Evolutionary conservation across 2,329 filamentous ascomycete genomes (phyloP), one percentile per base, ranked within the genome.

Genomic region (Penicillium sclerotiorum): DNA sequence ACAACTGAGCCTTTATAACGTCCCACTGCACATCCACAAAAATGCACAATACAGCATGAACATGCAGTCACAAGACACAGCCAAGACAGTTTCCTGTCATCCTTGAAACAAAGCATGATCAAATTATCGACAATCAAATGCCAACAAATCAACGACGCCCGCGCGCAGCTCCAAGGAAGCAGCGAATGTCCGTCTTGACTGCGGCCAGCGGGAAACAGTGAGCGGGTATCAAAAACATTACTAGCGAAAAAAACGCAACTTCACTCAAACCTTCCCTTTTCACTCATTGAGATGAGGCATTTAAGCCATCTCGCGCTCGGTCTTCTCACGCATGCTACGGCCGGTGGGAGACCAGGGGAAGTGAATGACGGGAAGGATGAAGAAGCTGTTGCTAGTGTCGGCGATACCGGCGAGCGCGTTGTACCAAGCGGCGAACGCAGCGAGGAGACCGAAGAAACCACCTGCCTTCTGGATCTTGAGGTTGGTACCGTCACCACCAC

Each of bases 331-430:
- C 53, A 69, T 71, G 71, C 84, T 80, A 55, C 81, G 82, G 45
- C 84, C 88, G 75, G 87, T 88, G 63, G 88, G 87, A 30, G 89
- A 93, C 93, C 93, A 96, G 46, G 92, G 93, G 80, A 96, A 95
- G 80, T 96, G 91, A 63, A 88, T 86, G 56, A 96, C 91, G 44
- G 92, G 93, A 55, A 95, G 84, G 71, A 94, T 80, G 80, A 96
- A 94, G 85, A 96, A 96, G 78, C 90, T 94, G 67, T 80, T 80
- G 60, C 69, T 75, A 45, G 65, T 72, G 60, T 94, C 89, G 54
- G 87, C 86, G 50, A 94, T 83, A 82, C 89, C 89, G 45, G 89
- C 88, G 52, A 93, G 78, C 30, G 90, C 89, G 64, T 90, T 91
- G 74, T 93, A 95, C 90, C 90, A 95, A 4, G 90, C 89, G 48